Evolutionary conservation across 2,329 filamentous ascomycete species (phyloP), one percentile per base, ranked within the genome.

Genomic region (Penicillium frequentans): DNA sequence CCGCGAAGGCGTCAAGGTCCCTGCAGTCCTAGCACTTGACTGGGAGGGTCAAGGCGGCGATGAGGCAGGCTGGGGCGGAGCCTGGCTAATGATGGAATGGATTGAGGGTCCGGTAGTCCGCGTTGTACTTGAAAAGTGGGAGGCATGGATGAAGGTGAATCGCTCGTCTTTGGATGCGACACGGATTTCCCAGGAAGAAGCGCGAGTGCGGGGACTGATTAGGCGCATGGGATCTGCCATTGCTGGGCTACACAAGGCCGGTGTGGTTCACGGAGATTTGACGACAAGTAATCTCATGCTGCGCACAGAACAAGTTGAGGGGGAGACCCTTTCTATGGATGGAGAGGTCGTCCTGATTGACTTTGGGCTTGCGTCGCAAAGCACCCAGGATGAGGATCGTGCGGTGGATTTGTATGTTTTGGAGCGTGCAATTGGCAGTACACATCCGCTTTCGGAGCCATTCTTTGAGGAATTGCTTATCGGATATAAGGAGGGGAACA

Each of bases 231-330:
- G 91, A 1, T 70, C 73, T 5, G 86, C 87, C 2, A 84, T 96
- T 16, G 92, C 90, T 8, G 82, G 74, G 54, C 79, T 99, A 80
- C 95, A 99, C 79, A 84, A 82, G 54, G 82, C 86, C n/a, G 93
- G 93, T 16, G 85, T 98, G 55, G 87, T 96, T 57, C 95, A 99
- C 78, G 95, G 95, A 42, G 95, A 99, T 78, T 77, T 99, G 77
- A 99, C 95, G 59, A 99, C 93, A 62, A 97, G 93, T 77, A 99
- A 99, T 76, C 83, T 99, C 78, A 97, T 99, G 88, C 72, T 98
- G 64, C 74, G 85, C 58, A 80, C 81, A 14, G 48, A 27, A 21
- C 2, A 24, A 24, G 21, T 29, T 23, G 21, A 29, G 24, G 33
- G 35, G 1, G 33, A 27, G 23, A 45, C 26, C 59, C 58, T 46